These are phyloP conservation scores for Leccinum truebloodii DNA, from an alignment of 768 basidiomycete genomes.

Conservation along the genomic window DNA sequence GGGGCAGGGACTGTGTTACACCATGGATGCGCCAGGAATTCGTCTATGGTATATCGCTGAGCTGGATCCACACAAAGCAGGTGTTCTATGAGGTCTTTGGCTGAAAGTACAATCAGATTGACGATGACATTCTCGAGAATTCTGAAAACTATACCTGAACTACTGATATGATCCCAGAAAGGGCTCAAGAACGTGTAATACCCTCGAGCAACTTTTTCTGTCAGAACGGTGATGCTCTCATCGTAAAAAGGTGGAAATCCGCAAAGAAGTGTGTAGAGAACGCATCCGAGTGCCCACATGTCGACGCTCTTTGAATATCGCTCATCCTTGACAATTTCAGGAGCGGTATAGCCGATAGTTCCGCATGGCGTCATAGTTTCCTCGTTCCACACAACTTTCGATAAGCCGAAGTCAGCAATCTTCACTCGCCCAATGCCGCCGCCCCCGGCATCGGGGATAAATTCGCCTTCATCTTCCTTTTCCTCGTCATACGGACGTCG, in stretches of 20 bases:
- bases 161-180: constrained; percentile 98
- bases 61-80: constrained; percentile 94
- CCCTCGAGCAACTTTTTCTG: constrained; percentile 96
- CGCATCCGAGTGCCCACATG: constrained; percentile 99
- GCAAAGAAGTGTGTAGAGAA: constrained; percentile 96
- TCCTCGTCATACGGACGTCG: constrained; percentile 94
- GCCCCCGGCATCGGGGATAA: constrained; percentile 86
- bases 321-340: constrained; percentile 99
- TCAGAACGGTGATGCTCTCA: constrained; percentile 96
- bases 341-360: constrained; percentile 99
- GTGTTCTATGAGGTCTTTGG: constrained; percentile 94
- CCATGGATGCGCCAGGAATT: constrained; percentile 97
- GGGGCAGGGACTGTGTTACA: constrained; percentile 70
- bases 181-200: constrained; percentile 98
- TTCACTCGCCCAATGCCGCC: constrained; percentile 98
- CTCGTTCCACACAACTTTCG: constrained; percentile 98
- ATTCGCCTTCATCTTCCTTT: constrained; percentile 98
- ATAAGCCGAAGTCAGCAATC: constrained; percentile 97
- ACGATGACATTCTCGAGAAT: not conserved
- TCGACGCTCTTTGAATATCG: constrained; percentile 95
- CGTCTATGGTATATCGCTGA: constrained; percentile 96
- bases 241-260: constrained; percentile 99
- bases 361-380: constrained; percentile 99
- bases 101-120: constrained; percentile 40
- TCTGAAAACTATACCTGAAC: constrained; percentile 52